These are phyloP conservation scores for Kazachstania sp. DNA, from an alignment of 1,139 yeast species.

Conservation along the genomic window DNA sequence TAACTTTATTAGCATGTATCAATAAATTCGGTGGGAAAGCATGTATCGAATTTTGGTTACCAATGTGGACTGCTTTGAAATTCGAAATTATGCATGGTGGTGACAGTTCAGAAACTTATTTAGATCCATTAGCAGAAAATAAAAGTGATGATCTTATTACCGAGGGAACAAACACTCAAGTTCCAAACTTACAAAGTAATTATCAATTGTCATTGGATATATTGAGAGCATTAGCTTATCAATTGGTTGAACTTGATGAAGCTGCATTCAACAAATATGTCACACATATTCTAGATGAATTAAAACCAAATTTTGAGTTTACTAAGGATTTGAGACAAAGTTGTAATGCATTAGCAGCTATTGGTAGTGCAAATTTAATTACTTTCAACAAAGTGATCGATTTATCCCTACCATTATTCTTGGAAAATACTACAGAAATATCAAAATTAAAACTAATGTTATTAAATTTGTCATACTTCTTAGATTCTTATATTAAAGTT, in stretches of 20 bases:
- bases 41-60: conserved; percentile 53
- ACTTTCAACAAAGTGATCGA: conserved; percentile 43
- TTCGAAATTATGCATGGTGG: conserved; percentile 78
- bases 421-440: conserved; percentile 32
- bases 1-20: conserved; percentile 53
- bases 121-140: conserved; percentile 6
- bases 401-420: conserved; percentile 33
- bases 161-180: neutral
- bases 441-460: conserved; percentile 54
- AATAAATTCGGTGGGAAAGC: conserved; percentile 41
- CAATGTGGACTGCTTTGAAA: conserved; percentile 81
- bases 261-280: conserved; percentile 33
- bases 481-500: conserved; percentile 36
- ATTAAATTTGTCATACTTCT: conserved; percentile 49
- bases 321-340: conserved; percentile 55
- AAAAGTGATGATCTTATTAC: neutral
- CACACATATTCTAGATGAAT: conserved; percentile 44
- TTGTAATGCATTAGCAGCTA: conserved; percentile 47
- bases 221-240: conserved; percentile 37
- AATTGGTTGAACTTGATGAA: conserved; percentile 29
- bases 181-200: conserved; percentile 15
- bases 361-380: conserved; percentile 39
- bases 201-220: conserved; percentile 43
- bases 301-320: conserved; percentile 45
- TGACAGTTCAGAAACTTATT: conserved; percentile 32